A percentile compares a stretch with the other conserved stretches of the same genome.
phyloP scores from a whole-genome alignment of 108 stramenopile genomes.

The Cyclotella cryptica region DNA sequence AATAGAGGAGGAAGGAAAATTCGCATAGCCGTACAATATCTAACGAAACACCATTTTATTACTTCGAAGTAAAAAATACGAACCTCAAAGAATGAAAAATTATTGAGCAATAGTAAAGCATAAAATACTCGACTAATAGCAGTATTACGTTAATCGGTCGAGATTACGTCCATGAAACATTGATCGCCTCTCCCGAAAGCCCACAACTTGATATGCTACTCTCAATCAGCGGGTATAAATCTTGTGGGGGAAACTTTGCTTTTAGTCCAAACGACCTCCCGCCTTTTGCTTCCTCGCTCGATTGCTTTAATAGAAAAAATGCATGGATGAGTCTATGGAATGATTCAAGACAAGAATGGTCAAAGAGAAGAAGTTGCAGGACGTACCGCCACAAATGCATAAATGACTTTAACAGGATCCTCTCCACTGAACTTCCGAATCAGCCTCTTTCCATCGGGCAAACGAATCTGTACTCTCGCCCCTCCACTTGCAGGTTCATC shows the following conservation, averaged over 20 bases:
- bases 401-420: slow-evolving; percentile 61
- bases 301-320: slow-evolving; percentile 2
- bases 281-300: slow-evolving; percentile 65
- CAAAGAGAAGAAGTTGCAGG: neutral
- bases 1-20: neutral
- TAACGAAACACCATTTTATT: too few relatives aligned
- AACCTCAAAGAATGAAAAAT: too few relatives aligned
- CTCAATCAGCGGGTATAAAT: slow-evolving; percentile 69
- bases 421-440: slow-evolving; percentile 64
- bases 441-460: slow-evolving; percentile 65
- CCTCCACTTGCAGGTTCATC: slow-evolving; percentile 50
- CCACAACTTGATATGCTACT: slow-evolving; percentile 65
- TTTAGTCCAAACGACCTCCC: slow-evolving; percentile 75
- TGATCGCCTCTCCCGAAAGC: slow-evolving; percentile 76
- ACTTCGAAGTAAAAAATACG: too few relatives aligned
- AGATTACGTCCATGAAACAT: slow-evolving; percentile 4
- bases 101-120: too few relatives aligned
- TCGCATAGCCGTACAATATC: too few relatives aligned
- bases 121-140: too few relatives aligned
- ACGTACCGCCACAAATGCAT: slow-evolving; percentile 60
- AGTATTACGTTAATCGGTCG: too few relatives aligned
- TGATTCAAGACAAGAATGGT: neutral
- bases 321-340: neutral
- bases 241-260: slow-evolving; percentile 87
- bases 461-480: slow-evolving; percentile 73